Evolutionary conservation across 2,329 filamentous ascomycete genomes (phyloP), one percentile per base, ranked within the genome.

Genomic region (Hortaea sp.): DNA sequence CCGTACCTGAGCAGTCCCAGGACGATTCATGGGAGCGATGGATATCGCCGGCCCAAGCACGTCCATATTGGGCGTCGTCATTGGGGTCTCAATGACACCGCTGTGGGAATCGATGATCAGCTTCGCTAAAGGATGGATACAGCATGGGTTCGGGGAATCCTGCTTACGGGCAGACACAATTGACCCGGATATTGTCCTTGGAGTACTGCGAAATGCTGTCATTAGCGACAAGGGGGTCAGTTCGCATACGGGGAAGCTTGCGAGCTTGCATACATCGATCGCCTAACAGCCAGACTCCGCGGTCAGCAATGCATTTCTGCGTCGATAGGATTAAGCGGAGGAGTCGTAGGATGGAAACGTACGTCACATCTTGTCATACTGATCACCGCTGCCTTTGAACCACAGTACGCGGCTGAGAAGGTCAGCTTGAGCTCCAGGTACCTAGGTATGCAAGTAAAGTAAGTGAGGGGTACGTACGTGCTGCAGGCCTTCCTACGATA

Each of bases 331-430:
- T 20, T 20, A 20, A 4, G 2, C 20, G 20, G 20, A 20, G 20
- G 20, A 20, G 20, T 20, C 4, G 20, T 20, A 35, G n/a, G 32
- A 35, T 9, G 9, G n/a, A 35, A n/a, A 35, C 32, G 9, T 35
- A 35, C 71, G 59, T 73, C 70, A 42, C 64, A 66, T 48, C 64
- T 69, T 3, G 71, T 74, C 60, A 74, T 59, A 34, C 64, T 64
- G 6, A 72, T 66, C 0, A 73, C 64, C 1, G 69, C 71, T 4
- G 69, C 68, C 45, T 73, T 74, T 5, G 65, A 67, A 1, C 69
- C 69, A 46, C 65, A 69, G 47, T 74, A 74, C 2, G 67, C 66
- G 1, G 69, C 69, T 41, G 20, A 40, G 38, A 40, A 40, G 9
- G 13, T 41, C 30, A 30, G 35, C 29, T 41, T 32, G 13, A 4